phyloP scores from a whole-genome alignment of 192 early-diverging fungal species.

The Chytriomyces sp. region DNA sequence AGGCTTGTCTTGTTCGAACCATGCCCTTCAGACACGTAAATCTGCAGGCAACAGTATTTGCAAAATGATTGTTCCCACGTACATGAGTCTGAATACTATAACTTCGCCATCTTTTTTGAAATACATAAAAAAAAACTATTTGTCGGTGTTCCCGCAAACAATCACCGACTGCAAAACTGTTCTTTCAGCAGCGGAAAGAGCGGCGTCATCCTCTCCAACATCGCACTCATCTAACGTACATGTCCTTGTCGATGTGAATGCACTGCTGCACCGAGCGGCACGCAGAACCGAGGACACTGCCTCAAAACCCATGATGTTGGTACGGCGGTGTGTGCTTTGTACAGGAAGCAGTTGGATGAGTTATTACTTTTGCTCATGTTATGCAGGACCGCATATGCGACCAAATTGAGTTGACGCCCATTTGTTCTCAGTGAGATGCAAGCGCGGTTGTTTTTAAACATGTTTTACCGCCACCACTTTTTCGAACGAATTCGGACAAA shows the following conservation, averaged over 20 bases:
- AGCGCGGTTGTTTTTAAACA: background rate
- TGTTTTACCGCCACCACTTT: background rate
- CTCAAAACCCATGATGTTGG: no score
- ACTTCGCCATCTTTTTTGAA: no score
- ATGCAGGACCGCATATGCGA: no score
- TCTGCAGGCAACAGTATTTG: no score
- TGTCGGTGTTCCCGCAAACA: conserved; percentile 11
- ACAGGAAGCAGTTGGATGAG: background rate
- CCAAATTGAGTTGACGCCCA: no score
- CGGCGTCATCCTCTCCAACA: background rate
- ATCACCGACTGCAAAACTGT: background rate
- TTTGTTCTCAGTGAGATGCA: background rate
- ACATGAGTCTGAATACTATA: no score
- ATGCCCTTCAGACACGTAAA: no score
- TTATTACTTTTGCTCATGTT: background rate
- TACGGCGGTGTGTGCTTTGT: background rate
- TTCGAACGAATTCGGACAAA: background rate
- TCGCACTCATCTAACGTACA: background rate
- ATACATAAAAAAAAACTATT: no score
- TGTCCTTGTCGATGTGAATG: conserved; percentile 11
- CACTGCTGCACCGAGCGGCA: conserved; percentile 10
- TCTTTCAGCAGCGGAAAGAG: no score
- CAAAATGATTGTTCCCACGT: no score
- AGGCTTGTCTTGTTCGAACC: no score
- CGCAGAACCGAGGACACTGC: background rate